Conservation (phyloP, 73 alveolate species). For the Loxodes magnus region DNA sequence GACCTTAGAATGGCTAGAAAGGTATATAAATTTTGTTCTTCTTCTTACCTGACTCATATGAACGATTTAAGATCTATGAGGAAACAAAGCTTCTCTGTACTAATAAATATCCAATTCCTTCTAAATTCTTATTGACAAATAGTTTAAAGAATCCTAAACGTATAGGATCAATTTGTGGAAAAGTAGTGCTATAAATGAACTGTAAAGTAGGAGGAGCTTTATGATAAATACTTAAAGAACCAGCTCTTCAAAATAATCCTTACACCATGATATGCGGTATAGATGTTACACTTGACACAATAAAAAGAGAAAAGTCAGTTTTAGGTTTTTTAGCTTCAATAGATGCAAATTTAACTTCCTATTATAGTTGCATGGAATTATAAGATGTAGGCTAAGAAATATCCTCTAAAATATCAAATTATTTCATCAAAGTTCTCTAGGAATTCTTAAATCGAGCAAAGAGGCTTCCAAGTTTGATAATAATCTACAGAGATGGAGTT, state of each 20-base stretch:
- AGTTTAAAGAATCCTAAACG: conserved; percentile 62
- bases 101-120: no score
- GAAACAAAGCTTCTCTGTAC: no score
- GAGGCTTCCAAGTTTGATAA: conserved; percentile 42
- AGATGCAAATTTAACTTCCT: conserved; percentile 35
- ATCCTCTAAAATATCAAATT: no score
- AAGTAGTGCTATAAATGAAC: conserved; percentile 66
- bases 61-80: no score
- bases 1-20: no score
- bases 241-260: conserved; percentile 43
- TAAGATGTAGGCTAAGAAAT: no score
- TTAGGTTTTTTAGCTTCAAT: conserved; percentile 47
- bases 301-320: conserved; percentile 27
- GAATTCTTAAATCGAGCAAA: no score
- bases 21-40: no score
- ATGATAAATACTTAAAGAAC: conserved; percentile 75
- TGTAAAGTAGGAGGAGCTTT: conserved; percentile 89
- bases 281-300: conserved; percentile 46
- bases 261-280: conserved; percentile 77
- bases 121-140: conserved; percentile 63
- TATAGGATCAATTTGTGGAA: not conserved
- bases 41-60: no score
- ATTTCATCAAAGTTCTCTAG: no score
- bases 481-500: conserved; percentile 71
- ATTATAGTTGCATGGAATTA: no score